phyloP scores from a whole-genome alignment of 805 yeast genomes.

The Metschnikowia arizonensis region DNA sequence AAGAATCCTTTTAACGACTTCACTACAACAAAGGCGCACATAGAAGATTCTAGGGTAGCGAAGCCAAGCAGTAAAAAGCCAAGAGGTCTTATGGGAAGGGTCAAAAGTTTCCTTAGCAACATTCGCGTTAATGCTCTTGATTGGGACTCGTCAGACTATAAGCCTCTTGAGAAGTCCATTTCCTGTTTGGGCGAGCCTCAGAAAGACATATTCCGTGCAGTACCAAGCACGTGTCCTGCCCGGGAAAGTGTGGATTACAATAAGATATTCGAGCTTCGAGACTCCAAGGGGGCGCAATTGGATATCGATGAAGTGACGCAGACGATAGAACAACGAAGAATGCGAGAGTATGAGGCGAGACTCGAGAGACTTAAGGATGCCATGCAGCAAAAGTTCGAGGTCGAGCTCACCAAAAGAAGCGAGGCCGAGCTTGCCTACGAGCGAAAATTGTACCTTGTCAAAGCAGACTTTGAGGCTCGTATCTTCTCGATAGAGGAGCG shows the following conservation, averaged over 20 bases:
- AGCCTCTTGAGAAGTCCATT: constrained; percentile 2
- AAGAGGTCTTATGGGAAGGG: not conserved
- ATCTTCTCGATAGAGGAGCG: constrained; percentile 5
- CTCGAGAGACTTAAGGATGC: not conserved
- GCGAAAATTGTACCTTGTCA: constrained; percentile 10
- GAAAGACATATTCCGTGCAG: constrained; percentile 1
- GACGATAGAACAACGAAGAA: not conserved
- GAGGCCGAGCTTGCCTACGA: constrained; percentile 7
- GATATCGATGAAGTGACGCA: constrained; percentile 1
- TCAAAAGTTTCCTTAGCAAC: not conserved
- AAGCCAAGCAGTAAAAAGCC: not conserved
- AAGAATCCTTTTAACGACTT: not conserved
- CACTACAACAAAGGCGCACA: not conserved
- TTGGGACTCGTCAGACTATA: not conserved
- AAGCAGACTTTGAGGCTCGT: constrained; percentile 9
- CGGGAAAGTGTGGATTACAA: constrained; percentile 1
- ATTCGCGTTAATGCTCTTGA: not conserved
- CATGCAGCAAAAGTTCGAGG: constrained; percentile 4
- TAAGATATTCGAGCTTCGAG: constrained; percentile 3
- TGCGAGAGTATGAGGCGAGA: not conserved
- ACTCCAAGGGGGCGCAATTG: not conserved
- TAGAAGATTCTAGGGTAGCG: not conserved
- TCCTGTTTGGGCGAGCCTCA: constrained; percentile 1
- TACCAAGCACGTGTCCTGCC: not conserved
- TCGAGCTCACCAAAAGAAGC: not conserved